Conservation (phyloP, 176 grass and related monocot species). For the Bothriochloa decipiens region DNA sequence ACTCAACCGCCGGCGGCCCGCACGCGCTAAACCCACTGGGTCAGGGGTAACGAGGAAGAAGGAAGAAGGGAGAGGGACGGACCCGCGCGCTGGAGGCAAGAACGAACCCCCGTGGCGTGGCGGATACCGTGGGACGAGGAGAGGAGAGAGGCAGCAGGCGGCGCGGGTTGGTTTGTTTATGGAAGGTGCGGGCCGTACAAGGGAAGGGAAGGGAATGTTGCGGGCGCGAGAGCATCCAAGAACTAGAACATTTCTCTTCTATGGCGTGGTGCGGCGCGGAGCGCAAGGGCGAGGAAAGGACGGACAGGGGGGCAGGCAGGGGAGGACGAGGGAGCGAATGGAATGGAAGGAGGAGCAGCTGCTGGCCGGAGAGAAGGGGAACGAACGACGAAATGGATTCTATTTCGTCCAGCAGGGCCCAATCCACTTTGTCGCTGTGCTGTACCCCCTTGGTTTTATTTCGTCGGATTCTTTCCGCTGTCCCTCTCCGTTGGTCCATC, state of each 20-base stretch:
- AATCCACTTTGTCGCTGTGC: not conserved
- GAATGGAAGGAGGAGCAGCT: too few relatives aligned
- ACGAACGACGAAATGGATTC: too few relatives aligned
- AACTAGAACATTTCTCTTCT: slow-evolving; percentile 46
- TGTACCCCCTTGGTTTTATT: not conserved
- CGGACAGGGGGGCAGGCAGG: too few relatives aligned
- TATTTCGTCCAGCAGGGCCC: not conserved
- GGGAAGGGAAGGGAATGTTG: slow-evolving; percentile 41
- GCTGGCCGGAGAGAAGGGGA: too few relatives aligned
- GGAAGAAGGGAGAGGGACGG: not conserved
- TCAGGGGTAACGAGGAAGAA: not conserved
- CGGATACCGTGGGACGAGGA: slow-evolving; percentile 1
- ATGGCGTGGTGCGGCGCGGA: slow-evolving; percentile 5
- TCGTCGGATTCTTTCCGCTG: too few relatives aligned
- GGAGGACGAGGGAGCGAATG: not conserved
- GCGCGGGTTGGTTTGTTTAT: slow-evolving; percentile 22
- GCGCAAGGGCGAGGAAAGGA: not conserved
- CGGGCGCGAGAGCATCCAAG: slow-evolving; percentile 37
- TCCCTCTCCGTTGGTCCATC: too few relatives aligned
- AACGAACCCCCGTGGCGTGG: not conserved
- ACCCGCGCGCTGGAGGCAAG: not conserved
- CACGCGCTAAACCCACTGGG: not conserved
- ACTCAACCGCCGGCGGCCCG: too few relatives aligned
- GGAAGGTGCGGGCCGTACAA: slow-evolving; percentile 14
- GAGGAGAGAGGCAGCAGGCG: not conserved